Conservation (phyloP, 495 filamentous ascomycete genomes). For the Penicillium arizonense region DNA sequence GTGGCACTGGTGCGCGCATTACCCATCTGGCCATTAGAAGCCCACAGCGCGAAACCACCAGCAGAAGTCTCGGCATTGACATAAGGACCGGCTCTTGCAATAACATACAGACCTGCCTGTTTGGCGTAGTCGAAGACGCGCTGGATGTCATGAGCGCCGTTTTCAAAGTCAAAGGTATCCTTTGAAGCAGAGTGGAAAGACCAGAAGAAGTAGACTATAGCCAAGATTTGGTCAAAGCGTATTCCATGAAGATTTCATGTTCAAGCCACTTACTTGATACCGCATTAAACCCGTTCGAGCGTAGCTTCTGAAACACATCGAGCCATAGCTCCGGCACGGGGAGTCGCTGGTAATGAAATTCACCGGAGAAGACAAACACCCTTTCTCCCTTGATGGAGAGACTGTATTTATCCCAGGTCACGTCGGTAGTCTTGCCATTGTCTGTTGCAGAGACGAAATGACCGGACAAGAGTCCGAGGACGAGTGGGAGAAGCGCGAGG, state of each 20-base stretch:
- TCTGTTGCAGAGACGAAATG: slow-evolving; percentile 38
- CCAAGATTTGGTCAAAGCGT: neutral
- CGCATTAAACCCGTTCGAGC: slow-evolving; percentile 57
- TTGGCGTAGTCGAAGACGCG: slow-evolving; percentile 55
- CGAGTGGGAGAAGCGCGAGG: slow-evolving; percentile 11
- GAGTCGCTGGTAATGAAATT: slow-evolving; percentile 57
- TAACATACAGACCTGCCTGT: slow-evolving; percentile 55
- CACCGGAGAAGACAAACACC: slow-evolving; percentile 56
- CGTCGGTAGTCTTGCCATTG: slow-evolving; percentile 26
- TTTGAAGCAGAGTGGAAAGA: slow-evolving; percentile 51
- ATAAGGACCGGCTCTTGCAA: slow-evolving; percentile 59
- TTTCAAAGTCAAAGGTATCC: slow-evolving; percentile 53
- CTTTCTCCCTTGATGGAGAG: slow-evolving; percentile 55
- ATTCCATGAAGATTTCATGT: neutral
- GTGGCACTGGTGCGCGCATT: slow-evolving; percentile 38
- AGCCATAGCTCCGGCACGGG: slow-evolving; percentile 60
- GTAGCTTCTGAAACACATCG: slow-evolving; percentile 62
- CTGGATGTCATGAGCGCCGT: slow-evolving; percentile 52
- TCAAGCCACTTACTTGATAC: slow-evolving; percentile 28
- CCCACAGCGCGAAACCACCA: slow-evolving; percentile 52
- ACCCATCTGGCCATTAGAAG: slow-evolving; percentile 50
- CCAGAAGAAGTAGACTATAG: slow-evolving; percentile 55
- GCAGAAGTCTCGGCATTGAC: slow-evolving; percentile 53
- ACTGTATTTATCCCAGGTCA: slow-evolving; percentile 58
- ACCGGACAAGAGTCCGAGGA: slow-evolving; percentile 28